These are phyloP conservation scores for Parsonsia alboflavescens DNA, from an alignment of 257 asterid species.

Conservation along the genomic window DNA sequence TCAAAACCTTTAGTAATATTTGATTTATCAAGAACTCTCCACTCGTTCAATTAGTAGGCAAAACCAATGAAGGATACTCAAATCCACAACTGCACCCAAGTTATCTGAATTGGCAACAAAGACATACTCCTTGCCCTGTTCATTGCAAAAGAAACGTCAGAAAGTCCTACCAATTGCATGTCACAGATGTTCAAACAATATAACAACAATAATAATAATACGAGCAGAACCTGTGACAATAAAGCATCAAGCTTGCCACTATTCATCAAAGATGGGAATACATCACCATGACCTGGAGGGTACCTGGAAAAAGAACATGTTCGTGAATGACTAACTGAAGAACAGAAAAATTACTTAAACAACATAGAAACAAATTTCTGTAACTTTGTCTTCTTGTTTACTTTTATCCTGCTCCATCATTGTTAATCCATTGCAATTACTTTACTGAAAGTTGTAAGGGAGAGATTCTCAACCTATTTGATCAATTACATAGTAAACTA, in stretches of 20 bases:
- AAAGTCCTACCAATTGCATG: neutral
- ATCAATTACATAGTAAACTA: too few species aligned
- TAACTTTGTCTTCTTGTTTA: too few species aligned
- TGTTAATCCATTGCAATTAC: neutral
- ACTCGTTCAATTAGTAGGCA: neutral
- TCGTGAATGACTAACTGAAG: constrained; percentile 10
- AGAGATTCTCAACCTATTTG: too few species aligned
- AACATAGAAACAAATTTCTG: neutral
- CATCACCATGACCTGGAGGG: constrained; percentile 99
- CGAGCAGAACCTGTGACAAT: constrained; percentile 60
- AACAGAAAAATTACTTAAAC: neutral
- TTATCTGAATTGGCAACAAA: constrained; percentile 95
- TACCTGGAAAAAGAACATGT: constrained; percentile 49
- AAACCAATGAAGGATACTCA: constrained; percentile 70
- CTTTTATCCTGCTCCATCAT: neutral
- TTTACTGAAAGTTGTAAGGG: neutral
- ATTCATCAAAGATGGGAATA: constrained; percentile 85
- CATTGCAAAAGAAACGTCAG: neutral
- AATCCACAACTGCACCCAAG: constrained; percentile 94
- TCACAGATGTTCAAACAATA: too few species aligned
- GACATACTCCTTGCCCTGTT: constrained; percentile 93
- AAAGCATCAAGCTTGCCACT: constrained; percentile 94
- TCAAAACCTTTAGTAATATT: neutral
- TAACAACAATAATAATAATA: neutral
- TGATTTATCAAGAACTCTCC: neutral